Evolutionary conservation across 177 flowering plant species (phyloP).

Genomic region (Telopea speciosissima): DNA sequence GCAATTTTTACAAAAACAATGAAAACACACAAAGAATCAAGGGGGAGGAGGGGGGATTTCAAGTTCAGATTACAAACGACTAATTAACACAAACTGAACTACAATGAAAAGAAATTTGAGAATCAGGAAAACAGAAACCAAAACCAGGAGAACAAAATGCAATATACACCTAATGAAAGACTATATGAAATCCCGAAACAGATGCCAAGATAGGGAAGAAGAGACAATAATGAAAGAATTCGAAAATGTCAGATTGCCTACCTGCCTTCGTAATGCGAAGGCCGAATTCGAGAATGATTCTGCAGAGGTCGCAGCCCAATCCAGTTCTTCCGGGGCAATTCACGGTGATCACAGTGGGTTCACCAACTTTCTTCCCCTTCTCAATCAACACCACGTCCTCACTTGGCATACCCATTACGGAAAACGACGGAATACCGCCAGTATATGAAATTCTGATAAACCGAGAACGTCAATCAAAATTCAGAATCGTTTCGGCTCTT

Average conservation of each 20-base stretch:
- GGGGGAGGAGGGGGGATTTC: no score
- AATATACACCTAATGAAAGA: no score
- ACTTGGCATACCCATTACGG: slow-evolving; percentile 35
- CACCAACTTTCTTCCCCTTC: slow-evolving; percentile 46
- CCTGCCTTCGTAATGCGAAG: slow-evolving; percentile 76
- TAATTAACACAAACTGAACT: no score
- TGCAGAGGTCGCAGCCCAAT: slow-evolving; percentile 75
- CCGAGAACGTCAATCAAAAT: background rate
- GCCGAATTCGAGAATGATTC: slow-evolving; percentile 67
- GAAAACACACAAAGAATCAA: background rate
- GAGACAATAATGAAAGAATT: no score
- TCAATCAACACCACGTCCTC: slow-evolving; percentile 67
- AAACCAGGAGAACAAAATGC: no score
- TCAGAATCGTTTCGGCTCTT: background rate
- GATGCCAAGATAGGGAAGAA: no score
- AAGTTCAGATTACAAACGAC: no score
- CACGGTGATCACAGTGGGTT: slow-evolving; percentile 60
- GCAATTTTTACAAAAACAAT: no score
- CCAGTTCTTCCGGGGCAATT: slow-evolving; percentile 84
- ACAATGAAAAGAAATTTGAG: no score
- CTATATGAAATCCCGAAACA: no score
- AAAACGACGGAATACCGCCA: background rate
- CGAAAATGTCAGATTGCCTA: slow-evolving; percentile 7
- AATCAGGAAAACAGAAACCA: no score
- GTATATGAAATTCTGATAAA: background rate